Base-by-base conservation (phyloP, 345 rosid species). In the Eucalyptus cladocalyx region DNA sequence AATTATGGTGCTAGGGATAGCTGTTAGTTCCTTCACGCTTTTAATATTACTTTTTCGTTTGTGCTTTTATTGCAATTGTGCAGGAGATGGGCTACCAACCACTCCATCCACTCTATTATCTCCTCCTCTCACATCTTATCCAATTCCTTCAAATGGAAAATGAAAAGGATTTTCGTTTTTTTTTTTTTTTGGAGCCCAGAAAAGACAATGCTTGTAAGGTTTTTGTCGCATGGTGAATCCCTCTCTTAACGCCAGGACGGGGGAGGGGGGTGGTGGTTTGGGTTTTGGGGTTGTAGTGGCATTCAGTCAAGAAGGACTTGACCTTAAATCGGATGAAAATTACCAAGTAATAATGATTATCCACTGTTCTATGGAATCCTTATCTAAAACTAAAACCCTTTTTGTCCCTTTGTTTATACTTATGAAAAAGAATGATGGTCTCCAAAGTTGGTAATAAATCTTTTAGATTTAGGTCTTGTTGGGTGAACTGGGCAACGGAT, bases 101-200 rank as follows among this genome's bases (percentile, higher is more conserved):
- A 91, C 93, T 86, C 88, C 90, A 72, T 76, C 90, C 72, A 30
- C 50, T 90, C 56, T 87, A 30, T 8, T 80, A 89, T 95, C 97
- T 94, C 96, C 92, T 93, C 97, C 97, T 93, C 95, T 92, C 97
- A 88, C 89, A 32, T 91, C 96, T 96, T 94, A 96, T 95, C 95
- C 92, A 80, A 89, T 89, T 40, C 65, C 83, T 86, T 87, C 40
- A 47, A 40, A n/a, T 60, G 62, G 51, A 90, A 90, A 86, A 93
- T 89, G 37, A 91, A 90, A 86, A 87, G 53, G 89, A 60, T 23
- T 37, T 76, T 40, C 47, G 16, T 72, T 48, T 48, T 48, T 47
- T 43, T 47, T 47, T 69, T 72, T 19, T 19, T 72, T 21, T 32
- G 23, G 45, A 76, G 83, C 47, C 83, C 83, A 76, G 15, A 32